Percentiles rank a stretch among this genome's conserved stretches.
These are phyloP conservation scores for Didymella sp. DNA, from an alignment of 2,329 filamentous ascomycete genomes.

Conservation along the genomic window DNA sequence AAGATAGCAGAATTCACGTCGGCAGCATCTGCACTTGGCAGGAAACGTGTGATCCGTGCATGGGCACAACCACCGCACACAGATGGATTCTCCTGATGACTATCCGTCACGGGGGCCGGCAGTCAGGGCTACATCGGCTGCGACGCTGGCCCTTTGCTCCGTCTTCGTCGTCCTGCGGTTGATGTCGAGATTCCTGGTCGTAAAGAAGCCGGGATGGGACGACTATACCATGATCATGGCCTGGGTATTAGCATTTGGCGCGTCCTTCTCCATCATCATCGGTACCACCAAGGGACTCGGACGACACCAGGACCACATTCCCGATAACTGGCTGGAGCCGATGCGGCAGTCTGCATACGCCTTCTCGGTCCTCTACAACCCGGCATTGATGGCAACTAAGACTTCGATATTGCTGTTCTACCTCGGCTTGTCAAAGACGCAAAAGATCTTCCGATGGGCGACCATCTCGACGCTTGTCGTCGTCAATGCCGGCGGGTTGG, in stretches of 20 bases:
- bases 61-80: slow-evolving; percentile 21
- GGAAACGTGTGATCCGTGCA: slow-evolving; percentile 22
- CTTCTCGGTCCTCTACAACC: slow-evolving; percentile 74
- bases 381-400: slow-evolving; percentile 88
- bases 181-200: slow-evolving; percentile 74
- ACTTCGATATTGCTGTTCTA: slow-evolving; percentile 94
- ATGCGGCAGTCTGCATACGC: slow-evolving; percentile 66
- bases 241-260: slow-evolving; percentile 74
- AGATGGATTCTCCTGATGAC: slow-evolving; percentile 38
- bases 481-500: slow-evolving; percentile 78
- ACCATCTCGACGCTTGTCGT: slow-evolving; percentile 80
- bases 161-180: slow-evolving; percentile 78
- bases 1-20: slow-evolving; percentile 28
- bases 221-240: slow-evolving; percentile 83
- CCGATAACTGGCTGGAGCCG: slow-evolving; percentile 54
- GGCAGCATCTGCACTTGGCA: background rate
- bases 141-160: slow-evolving; percentile 72
- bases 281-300: slow-evolving; percentile 71
- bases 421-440: slow-evolving; percentile 78
- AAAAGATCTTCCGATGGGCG: slow-evolving; percentile 78
- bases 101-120: slow-evolving; percentile 40
- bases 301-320: slow-evolving; percentile 69
- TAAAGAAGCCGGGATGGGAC: slow-evolving; percentile 74
- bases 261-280: slow-evolving; percentile 71
- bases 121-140: slow-evolving; percentile 74